Base-by-base conservation (phyloP, 345 rosid genomes). In the Xanthoceras sorbifolium region DNA sequence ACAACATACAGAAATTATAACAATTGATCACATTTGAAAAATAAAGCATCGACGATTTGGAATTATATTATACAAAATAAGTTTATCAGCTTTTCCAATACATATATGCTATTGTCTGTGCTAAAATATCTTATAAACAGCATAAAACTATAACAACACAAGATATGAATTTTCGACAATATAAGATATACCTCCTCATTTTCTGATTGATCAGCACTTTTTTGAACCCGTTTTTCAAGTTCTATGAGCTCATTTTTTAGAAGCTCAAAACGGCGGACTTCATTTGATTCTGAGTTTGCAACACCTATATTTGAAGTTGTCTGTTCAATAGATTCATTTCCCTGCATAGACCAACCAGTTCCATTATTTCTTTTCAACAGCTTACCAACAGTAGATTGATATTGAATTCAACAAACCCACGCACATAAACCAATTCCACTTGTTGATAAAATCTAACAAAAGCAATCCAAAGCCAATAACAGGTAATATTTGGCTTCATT, bases 171-270 rank as follows among this genome's bases (percentile, higher is more conserved):
- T 54, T n/a, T 48, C 12, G 40, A 14, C 22, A 32, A 76, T 48
- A 70, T 22, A 71, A 10, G 44, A 78, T 61, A 66, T 76, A 93
- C 98, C 97, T 88, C 93, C 82, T 84, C 91, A 76, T 77, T 85
- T 78, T 83, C 90, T 22, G 92, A 85, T 63, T 88, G 89, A 84
- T 89, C 81, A 59, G 97, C 82, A 85, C 89, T 90, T 82, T 80
- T 89, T 82, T 88, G 94, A 75, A 96, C 95, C 67, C 97, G 92
- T 80, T 87, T 89, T 84, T 96, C 98, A 70, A 96, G 97, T 85
- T 96, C 97, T 73, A 93, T 90, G 36, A 96, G 90, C 82, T 96
- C 99, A 75, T 85, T 93, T 84, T 94, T 90, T 34, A 96, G 78
- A 76, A 89, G 81, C 83, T 93, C 97, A 32, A 92, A 96, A 31